Evolutionary conservation across 108 stramenopile genomes (phyloP).

Genomic region (Hondaea fermentalgiana): DNA sequence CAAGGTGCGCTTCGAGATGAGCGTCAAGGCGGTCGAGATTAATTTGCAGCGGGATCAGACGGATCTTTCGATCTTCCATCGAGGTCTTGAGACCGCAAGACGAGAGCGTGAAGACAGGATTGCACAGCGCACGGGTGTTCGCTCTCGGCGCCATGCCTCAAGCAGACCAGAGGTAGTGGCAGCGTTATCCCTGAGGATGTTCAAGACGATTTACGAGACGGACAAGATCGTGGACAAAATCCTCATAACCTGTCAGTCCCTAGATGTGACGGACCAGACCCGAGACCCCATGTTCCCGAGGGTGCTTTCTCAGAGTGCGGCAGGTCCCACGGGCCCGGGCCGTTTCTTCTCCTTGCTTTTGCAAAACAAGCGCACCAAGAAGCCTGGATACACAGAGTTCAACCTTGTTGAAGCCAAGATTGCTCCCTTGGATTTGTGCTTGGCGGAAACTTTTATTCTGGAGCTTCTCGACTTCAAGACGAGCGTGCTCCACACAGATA

Average conservation of each 20-base stretch:
- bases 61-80: not conserved
- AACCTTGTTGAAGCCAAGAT: not conserved
- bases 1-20: not conserved
- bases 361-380: not conserved
- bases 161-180: not conserved
- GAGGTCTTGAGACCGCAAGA: not conserved
- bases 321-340: not conserved
- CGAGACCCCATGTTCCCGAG: not conserved
- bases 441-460: not conserved
- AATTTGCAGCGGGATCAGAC: not conserved
- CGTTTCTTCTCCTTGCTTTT: not conserved
- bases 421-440: not conserved
- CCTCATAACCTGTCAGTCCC: not conserved
- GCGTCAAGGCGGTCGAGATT: not conserved
- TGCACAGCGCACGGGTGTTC: not conserved
- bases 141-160: not conserved
- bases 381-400: not conserved
- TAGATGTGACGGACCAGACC: not conserved
- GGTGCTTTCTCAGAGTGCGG: not conserved
- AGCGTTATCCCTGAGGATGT: not conserved
- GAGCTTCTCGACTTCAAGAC: not conserved
- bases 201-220: not conserved
- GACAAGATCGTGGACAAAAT: not conserved
- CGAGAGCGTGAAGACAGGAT: not conserved
- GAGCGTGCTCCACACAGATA: not conserved